phyloP scores from a whole-genome alignment of 805 yeast genomes.

The Tetrapisispora arboricola region DNA sequence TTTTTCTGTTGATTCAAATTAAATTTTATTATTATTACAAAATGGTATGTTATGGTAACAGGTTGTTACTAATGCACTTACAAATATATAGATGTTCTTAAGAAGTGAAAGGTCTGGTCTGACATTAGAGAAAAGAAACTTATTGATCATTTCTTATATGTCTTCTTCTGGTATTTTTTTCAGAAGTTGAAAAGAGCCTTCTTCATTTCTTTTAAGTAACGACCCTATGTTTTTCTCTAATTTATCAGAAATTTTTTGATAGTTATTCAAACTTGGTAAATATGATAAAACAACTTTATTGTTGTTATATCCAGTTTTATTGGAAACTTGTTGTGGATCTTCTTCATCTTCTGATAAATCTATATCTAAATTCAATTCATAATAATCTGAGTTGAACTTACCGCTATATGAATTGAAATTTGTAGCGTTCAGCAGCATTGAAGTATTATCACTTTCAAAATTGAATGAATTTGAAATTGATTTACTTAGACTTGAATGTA shows the following conservation, averaged over 20 bases:
- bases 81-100: no score
- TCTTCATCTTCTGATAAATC: not conserved
- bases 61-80: no score
- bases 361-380: slow-evolving; percentile 8
- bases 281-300: slow-evolving; percentile 1
- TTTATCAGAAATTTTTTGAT: slow-evolving; percentile 4
- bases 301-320: not conserved
- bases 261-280: slow-evolving; percentile 8
- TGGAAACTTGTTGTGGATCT: not conserved
- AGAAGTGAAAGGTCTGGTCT: no score
- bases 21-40: no score
- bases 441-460: not conserved
- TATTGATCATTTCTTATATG: no score
- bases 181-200: not conserved
- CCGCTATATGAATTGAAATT: slow-evolving; percentile 1
- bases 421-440: not conserved
- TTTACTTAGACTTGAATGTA: slow-evolving; percentile 23
- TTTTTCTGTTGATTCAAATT: no score
- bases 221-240: slow-evolving; percentile 5
- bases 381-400: slow-evolving; percentile 6
- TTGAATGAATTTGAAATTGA: slow-evolving; percentile 25
- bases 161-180: no score
- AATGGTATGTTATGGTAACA: no score
- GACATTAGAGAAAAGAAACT: no score
- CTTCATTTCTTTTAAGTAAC: not conserved